phyloP scores from a whole-genome alignment of 2,329 filamentous ascomycete genomes.

The Nannizziopsis barbatae region DNA sequence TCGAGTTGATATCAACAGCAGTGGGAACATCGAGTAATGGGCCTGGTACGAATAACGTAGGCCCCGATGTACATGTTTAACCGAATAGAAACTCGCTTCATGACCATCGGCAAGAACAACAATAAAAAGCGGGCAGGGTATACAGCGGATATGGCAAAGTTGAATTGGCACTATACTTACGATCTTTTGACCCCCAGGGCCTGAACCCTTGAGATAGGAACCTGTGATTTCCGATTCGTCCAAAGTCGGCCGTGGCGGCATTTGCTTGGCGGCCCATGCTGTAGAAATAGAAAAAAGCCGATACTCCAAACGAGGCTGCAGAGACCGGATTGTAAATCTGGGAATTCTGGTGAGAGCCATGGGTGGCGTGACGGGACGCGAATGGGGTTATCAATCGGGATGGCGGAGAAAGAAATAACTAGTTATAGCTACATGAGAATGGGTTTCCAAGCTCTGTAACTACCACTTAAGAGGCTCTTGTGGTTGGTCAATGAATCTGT shows the following conservation, averaged over 20 bases:
- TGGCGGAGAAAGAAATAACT: background rate
- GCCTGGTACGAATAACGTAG: too few relatives aligned
- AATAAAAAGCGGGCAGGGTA: background rate
- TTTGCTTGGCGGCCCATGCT: slow-evolving; percentile 40
- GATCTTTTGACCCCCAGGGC: slow-evolving; percentile 93
- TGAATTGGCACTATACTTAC: slow-evolving; percentile 36
- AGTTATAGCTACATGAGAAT: background rate
- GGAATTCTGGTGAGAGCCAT: background rate
- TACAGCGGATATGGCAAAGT: background rate
- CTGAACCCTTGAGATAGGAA: slow-evolving; percentile 77
- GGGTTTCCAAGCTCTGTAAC: too few relatives aligned
- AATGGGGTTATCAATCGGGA: background rate
- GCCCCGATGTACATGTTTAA: too few relatives aligned
- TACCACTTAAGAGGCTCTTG: too few relatives aligned
- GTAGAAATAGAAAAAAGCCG: slow-evolving; percentile 21
- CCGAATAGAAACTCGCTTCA: too few relatives aligned
- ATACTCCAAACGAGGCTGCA: background rate
- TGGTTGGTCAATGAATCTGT: too few relatives aligned
- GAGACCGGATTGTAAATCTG: background rate
- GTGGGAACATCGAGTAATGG: too few relatives aligned
- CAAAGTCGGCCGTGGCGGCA: slow-evolving; percentile 67
- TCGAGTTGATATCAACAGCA: too few relatives aligned
- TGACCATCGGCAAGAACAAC: too few relatives aligned
- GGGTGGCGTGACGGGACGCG: background rate
- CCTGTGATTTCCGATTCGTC: slow-evolving; percentile 72